Evolutionary conservation across 176 grass and related monocot species (phyloP), one percentile per base, ranked within the genome.

Genomic region (Avena insularis): DNA sequence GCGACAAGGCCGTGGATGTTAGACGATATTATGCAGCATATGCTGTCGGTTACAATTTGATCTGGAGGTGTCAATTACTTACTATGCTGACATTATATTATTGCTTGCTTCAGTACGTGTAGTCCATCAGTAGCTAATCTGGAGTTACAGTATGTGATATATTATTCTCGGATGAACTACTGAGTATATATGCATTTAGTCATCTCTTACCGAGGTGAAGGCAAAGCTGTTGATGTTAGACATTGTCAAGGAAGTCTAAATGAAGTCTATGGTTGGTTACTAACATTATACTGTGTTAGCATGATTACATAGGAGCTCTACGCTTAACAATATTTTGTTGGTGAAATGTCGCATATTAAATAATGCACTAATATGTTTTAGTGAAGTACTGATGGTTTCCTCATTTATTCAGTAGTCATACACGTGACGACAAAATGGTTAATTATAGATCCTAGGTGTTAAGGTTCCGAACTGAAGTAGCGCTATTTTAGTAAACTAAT

Each of bases 341-440:
- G 11, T 25, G 13, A 51, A 50, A 51, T 75, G 72, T 13, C 2
- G 6, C 47, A 16, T 51, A 4, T 76, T 77, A 75, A 29, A 31
- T 54, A 31, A 9, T 54, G 43, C 46, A 65, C 17, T 65, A 64
- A 17, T 48, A 33, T 77, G 60, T 57, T 71, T 38, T 73, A 21
- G 59, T 53, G 3, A 72, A 66, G 36, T 67, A 66, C 9, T 20
- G 19, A 25, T 40, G 43, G 61, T 81, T 85, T 85, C 23, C 55
- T 59, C 59, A 54, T 71, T 84, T 79, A 40, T 8, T 20, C 50
- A 88, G 71, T 46, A 75, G 46, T 50, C n/a, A 50, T 75, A 75
- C 45, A 75, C 8, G n/a, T n/a, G 31, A 13, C 9, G 54, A 13
- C 53, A 60, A 79, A 40, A 33, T 79, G 38, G 16, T 79, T 53